These are phyloP conservation scores for barley (Hordeum vulgare) DNA, from an alignment of 176 grass and related monocot species.

Conservation along the genomic window MorexV3_pseudomolecules_assembly NC_058519.1:15319449-15319948, in stretches of 20 bases:
- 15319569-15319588: background rate
- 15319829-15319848: background rate
- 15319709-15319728: background rate
- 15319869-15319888: background rate
- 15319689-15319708: background rate
- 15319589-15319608: background rate
- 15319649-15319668: too few relatives aligned
- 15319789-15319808: constrained; percentile 29
- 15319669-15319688: background rate
- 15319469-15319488: too few relatives aligned
- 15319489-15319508: too few relatives aligned
- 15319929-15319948: background rate
- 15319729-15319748: background rate
- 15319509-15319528: too few relatives aligned
- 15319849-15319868: background rate
- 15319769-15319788: constrained; percentile 42
- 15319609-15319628: background rate
- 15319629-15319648: too few relatives aligned
- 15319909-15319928: background rate
- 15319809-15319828: constrained; percentile 3
- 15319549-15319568: background rate
- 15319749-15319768: constrained; percentile 25
- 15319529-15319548: too few relatives aligned
- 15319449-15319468: too few relatives aligned
- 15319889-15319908: background rate